Base-by-base conservation (phyloP, 768 basidiomycete species). In the Tulasnella sp. region DNA sequence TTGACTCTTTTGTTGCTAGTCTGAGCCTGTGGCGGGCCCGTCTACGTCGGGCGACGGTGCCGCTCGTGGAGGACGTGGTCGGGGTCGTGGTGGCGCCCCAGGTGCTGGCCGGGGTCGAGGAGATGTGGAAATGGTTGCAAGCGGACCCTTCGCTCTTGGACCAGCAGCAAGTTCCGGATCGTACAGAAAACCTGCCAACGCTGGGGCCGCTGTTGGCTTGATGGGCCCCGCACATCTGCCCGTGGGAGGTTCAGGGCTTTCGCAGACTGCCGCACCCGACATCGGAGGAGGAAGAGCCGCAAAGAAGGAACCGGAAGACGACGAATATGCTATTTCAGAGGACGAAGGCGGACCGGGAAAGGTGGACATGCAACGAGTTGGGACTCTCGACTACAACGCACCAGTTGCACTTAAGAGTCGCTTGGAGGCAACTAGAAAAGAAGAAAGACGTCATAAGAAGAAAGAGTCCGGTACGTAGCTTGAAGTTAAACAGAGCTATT, bases 111-210 rank as follows among this genome's bases (percentile, higher is more conserved):
- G 85, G 19, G 81, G 83, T 68, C 77, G 78, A 22, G 72, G 45
- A 45, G 83, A 87, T 1, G 84, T 84, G 8, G 90, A 92, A 83
- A 93, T 94, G 93, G 91, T 88, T 22, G 93, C 93, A 0, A 93
- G 91, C 80, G 93, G 93, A 3, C 93, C 93, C 17, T 94, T 94
- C 79, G 92, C 93, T 25, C 90, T 94, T 89, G 93, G 93, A 29
- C 93, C 93, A 40, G 86, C 91, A 31, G 85, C 92, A 38, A 73
- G 42, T 37, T 86, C 85, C 71, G 87, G 85, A 67, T 81, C 83
- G 77, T 85, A 85, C 17, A 87, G 88, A 72, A 85, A 87, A 49
- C 82, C 86, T 40, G 83, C 85, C 9, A 86, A 89, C 22, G 88
- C 88, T 79, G 88, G 91, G 77, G 83, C 88, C 22, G 86, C 91